These are phyloP conservation scores for Amanita molliuscula DNA, from an alignment of 768 basidiomycete genomes.

Conservation along the genomic window DNA sequence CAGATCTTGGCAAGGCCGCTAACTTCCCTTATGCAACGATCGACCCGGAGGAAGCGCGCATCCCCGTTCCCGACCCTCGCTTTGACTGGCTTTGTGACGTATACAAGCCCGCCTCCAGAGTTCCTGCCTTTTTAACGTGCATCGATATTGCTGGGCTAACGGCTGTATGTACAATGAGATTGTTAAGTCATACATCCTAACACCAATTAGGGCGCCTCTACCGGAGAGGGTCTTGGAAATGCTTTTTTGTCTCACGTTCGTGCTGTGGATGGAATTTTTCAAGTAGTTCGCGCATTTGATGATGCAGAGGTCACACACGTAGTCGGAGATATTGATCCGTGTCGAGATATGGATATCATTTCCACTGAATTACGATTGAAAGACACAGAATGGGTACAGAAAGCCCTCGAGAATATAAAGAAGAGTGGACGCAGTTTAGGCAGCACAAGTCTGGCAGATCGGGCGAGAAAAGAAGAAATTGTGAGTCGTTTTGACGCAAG, in stretches of 20 bases:
- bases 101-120: conserved; percentile 82
- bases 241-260: conserved; percentile 96
- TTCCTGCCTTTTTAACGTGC: conserved; percentile 94
- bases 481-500: conserved; percentile 28
- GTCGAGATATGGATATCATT: conserved; percentile 97
- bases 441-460: conserved; percentile 76
- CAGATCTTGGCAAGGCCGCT: conserved; percentile 87
- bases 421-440: conserved; percentile 65
- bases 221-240: conserved; percentile 96
- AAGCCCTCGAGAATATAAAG: conserved; percentile 71
- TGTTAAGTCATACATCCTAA: conserved; percentile 1
- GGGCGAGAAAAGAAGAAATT: conserved; percentile 93
- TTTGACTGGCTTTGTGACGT: conserved; percentile 90
- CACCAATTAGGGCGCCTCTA: conserved; percentile 72
- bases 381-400: conserved; percentile 99
- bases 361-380: conserved; percentile 89
- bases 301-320: conserved; percentile 99
- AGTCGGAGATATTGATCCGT: conserved; percentile 93
- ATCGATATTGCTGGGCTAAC: conserved; percentile 99
- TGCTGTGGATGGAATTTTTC: conserved; percentile 98
- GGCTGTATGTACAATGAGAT: conserved; percentile 42
- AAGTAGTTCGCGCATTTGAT: conserved; percentile 95
- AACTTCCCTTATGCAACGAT: conserved; percentile 97
- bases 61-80: conserved; percentile 87
- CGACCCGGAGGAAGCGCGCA: conserved; percentile 91